Evolutionary conservation across 1,284 basidiomycete species (phyloP), one percentile per base, ranked within the genome.

Genomic region (Ustilago loliicola): DNA sequence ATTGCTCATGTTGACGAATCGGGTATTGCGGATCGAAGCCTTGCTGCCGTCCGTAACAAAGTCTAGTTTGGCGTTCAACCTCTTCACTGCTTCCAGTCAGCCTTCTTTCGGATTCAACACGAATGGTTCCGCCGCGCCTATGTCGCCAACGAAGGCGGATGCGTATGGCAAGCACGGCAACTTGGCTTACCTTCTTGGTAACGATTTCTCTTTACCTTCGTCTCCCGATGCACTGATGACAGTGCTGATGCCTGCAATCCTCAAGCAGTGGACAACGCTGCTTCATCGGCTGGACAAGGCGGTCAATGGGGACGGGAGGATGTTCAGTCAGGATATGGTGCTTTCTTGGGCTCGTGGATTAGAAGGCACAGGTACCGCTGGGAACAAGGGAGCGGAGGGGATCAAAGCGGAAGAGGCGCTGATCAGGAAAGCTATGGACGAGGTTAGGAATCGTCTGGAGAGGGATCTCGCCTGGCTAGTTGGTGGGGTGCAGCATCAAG

Each of bases 281-380:
- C 58, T 83, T 23, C 66, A 75, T 19, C 34, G 67, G 3, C 23
- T 85, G 19, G 78, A 79, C 34, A 75, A 61, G 25, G 78, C 75
- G 4, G 83, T 85, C 32, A 85, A 85, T 50, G 61, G 69, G 0
- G 78, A 84, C 8, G 83, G 81, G 4, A 65, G 81, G n/a, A 85
- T 85, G 80, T 85, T 83, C 58, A 72, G 72, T 23, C 78, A 81
- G 48, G 83, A 85, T 25, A 62, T 80, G 3, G 80, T 85, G 23
- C 51, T 79, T 3, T 58, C 67, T 11, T 85, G 83, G 83, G 72
- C 72, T 8, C 68, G 81, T 11, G 71, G 61, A 0, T 52, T 85
- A 19, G 78, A 79, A 17, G 56, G 67, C 7, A 65, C 69, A 0
- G 64, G 64, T 7, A 48, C 45, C 2, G n/a, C 3, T 27, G 59